Evolutionary conservation across 352 stramenopile species (phyloP).

Genomic region (Phytophthora kernoviae): DNA sequence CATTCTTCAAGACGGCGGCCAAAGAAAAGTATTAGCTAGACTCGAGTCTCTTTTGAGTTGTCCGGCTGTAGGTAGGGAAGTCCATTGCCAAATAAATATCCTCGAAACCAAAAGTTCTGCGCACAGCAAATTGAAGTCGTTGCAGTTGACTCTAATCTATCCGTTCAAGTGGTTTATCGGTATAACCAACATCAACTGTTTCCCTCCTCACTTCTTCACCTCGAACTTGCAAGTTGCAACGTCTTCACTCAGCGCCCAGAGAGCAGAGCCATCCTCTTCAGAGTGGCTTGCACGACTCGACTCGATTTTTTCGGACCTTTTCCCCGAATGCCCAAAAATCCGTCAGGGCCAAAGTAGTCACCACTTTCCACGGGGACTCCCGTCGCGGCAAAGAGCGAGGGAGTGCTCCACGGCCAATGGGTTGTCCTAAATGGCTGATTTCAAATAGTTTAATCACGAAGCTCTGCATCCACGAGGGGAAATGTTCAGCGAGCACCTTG

Average conservation of each 20-base stretch:
- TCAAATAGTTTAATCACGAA: slow-evolving; percentile 32
- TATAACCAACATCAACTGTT: not conserved
- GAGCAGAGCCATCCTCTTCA: slow-evolving; percentile 22
- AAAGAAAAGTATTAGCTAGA: slow-evolving; percentile 19
- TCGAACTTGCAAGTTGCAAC: slow-evolving; percentile 24
- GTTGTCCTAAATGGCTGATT: slow-evolving; percentile 42
- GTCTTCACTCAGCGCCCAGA: slow-evolving; percentile 49
- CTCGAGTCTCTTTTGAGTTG: not conserved
- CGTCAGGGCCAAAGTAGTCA: slow-evolving; percentile 32
- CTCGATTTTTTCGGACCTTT: slow-evolving; percentile 28
- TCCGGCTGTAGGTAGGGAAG: not conserved
- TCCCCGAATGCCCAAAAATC: slow-evolving; percentile 35
- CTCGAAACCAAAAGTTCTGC: not conserved
- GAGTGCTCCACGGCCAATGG: slow-evolving; percentile 29
- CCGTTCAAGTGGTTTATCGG: not conserved
- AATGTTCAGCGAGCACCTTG: slow-evolving; percentile 26
- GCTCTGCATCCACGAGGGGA: slow-evolving; percentile 29
- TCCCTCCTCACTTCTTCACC: slow-evolving; percentile 8
- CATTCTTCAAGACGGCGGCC: slow-evolving; percentile 12
- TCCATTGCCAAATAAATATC: not conserved
- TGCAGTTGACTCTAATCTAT: slow-evolving; percentile 8
- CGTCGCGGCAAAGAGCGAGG: slow-evolving; percentile 41
- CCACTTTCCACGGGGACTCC: slow-evolving; percentile 24
- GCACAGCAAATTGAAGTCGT: not conserved
- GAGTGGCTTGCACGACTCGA: slow-evolving; percentile 38